Conservation (phyloP, 2,329 filamentous ascomycete genomes). For the Alternaria rosae region DNA sequence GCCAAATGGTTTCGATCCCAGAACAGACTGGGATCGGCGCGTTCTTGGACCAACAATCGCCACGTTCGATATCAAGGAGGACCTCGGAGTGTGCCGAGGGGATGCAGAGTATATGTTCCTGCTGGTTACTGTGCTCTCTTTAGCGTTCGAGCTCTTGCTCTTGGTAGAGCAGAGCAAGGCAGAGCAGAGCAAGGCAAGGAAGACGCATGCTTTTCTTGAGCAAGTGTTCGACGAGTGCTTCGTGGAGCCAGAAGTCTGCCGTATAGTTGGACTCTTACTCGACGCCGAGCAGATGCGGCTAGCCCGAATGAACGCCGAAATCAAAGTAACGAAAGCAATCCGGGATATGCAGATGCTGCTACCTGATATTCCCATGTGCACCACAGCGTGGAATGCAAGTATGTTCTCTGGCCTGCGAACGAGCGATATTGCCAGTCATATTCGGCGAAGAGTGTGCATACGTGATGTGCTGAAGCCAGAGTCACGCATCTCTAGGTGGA, state of each 20-base stretch:
- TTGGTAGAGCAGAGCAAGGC: not conserved
- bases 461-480: not conserved
- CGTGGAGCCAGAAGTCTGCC: not conserved
- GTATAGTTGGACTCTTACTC: not conserved
- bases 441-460: not conserved
- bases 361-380: not conserved
- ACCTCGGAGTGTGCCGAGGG: not conserved
- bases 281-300: not conserved
- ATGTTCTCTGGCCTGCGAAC: not conserved
- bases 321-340: not conserved
- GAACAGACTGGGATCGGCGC: not conserved
- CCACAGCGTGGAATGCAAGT: not conserved
- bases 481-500: not conserved
- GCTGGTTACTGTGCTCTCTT: not conserved
- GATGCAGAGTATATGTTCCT: constrained; percentile 5
- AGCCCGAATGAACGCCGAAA: not conserved
- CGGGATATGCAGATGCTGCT: not conserved
- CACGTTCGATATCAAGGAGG: not conserved
- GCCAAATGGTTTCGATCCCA: not conserved
- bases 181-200: not conserved
- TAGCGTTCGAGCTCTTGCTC: constrained; percentile 3
- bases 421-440: not conserved
- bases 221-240: not conserved
- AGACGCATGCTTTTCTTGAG: not conserved
- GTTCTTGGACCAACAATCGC: constrained; percentile 1